These are phyloP conservation scores for Penstemon newberryi DNA, from an alignment of 257 asterid genomes.

Conservation along the genomic window DNA sequence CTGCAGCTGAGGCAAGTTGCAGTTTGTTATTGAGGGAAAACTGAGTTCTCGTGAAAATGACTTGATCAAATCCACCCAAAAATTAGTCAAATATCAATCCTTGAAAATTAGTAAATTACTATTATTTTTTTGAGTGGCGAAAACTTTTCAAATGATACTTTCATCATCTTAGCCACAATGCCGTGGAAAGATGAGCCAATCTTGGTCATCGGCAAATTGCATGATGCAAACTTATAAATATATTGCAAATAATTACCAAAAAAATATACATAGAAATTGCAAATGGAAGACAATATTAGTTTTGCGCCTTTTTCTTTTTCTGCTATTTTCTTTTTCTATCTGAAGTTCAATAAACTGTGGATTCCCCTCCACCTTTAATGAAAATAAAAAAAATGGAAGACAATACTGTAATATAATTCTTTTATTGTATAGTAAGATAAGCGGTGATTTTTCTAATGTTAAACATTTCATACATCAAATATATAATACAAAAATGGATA, in stretches of 20 bases:
- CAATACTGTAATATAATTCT: too few relatives aligned
- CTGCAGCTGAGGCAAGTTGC: not conserved
- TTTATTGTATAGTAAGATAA: too few relatives aligned
- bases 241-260: slow-evolving; percentile 7
- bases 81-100: not conserved
- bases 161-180: slow-evolving; percentile 28
- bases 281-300: too few relatives aligned
- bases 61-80: slow-evolving; percentile 19
- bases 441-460: too few relatives aligned
- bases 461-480: too few relatives aligned
- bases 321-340: too few relatives aligned
- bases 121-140: not conserved
- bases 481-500: too few relatives aligned
- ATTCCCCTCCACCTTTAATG: too few relatives aligned
- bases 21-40: not conserved
- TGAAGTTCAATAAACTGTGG: too few relatives aligned
- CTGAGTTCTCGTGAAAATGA: slow-evolving; percentile 18
- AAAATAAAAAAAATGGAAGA: too few relatives aligned
- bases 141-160: slow-evolving; percentile 11
- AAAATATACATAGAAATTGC: not conserved
- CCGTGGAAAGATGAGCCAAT: slow-evolving; percentile 33
- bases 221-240: slow-evolving; percentile 1
- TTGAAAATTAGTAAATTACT: not conserved
- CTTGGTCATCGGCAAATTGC: slow-evolving; percentile 22
- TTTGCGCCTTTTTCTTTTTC: too few relatives aligned